A percentile compares a stretch with the other conserved stretches of the same genome.
Evolutionary conservation across 23 red algal species (phyloP).

Genomic region (Gracilariopsis chorda): DNA sequence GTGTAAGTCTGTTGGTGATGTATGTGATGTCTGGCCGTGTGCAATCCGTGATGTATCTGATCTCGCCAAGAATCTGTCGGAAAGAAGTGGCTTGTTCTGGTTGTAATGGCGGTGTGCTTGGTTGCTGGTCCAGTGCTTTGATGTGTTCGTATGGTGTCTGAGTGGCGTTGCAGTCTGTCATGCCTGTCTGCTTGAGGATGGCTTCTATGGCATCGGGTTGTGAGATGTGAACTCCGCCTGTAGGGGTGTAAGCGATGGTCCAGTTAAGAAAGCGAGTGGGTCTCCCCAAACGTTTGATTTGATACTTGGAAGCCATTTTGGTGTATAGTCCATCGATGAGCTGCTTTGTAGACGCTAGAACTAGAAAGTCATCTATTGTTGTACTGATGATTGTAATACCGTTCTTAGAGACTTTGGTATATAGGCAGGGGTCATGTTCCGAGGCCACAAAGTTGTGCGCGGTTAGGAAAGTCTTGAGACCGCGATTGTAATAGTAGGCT

Average conservation of each 20-base stretch:
- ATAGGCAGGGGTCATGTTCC: neutral
- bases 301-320: neutral
- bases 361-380: constrained; percentile 5
- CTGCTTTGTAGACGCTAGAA: neutral
- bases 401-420: neutral
- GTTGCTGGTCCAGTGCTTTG: neutral
- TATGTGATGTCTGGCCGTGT: neutral
- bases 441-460: neutral
- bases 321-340: neutral
- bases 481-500: neutral
- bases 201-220: neutral
- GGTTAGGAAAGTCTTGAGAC: neutral
- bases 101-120: neutral
- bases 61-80: neutral
- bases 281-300: neutral
- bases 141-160: neutral
- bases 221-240: neutral
- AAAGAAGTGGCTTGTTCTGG: neutral
- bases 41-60: neutral
- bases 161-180: neutral
- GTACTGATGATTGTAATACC: neutral
- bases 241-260: neutral
- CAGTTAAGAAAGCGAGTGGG: constrained; percentile 14
- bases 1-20: neutral
- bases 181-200: neutral